A percentile compares a stretch with the other conserved stretches of the same genome.
These are phyloP conservation scores for Aureobasidium musti DNA, from an alignment of 2,329 filamentous ascomycete species.

Conservation along the genomic window DNA sequence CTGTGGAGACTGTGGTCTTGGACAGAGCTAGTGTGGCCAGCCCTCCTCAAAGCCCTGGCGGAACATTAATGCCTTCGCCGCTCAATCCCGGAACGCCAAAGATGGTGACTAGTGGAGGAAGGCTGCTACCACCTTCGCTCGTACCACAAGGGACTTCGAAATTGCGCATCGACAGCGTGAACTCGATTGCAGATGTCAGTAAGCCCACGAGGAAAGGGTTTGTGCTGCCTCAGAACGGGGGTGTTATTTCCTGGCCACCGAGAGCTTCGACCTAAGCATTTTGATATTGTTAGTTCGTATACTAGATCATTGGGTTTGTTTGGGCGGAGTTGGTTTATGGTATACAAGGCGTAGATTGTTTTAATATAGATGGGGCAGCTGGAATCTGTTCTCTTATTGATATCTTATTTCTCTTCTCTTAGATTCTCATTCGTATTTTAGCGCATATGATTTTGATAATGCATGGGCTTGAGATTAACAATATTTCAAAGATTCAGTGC, in stretches of 20 bases:
- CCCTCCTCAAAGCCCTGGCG: constrained; percentile 6
- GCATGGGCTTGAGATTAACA: no score
- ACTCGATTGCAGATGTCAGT: not conserved
- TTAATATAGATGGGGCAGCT: not conserved
- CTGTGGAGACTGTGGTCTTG: not conserved
- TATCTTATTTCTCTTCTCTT: not conserved
- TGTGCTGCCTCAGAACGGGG: not conserved
- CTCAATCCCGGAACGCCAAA: not conserved
- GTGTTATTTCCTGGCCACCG: not conserved
- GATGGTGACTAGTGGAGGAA: not conserved
- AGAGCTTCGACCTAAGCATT: not conserved
- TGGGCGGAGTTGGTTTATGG: not conserved
- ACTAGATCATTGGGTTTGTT: not conserved
- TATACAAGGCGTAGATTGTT: not conserved
- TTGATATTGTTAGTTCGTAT: not conserved
- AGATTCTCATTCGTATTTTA: no score
- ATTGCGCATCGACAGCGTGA: not conserved
- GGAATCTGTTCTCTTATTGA: not conserved
- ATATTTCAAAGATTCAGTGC: no score
- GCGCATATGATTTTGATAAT: no score
- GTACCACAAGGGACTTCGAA: not conserved
- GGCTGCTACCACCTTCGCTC: not conserved
- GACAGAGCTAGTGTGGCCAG: not conserved
- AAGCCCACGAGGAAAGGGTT: not conserved
- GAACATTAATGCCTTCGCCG: not conserved